phyloP scores from a whole-genome alignment of 176 grass and related monocot genomes.

The Avena eriantha region DNA sequence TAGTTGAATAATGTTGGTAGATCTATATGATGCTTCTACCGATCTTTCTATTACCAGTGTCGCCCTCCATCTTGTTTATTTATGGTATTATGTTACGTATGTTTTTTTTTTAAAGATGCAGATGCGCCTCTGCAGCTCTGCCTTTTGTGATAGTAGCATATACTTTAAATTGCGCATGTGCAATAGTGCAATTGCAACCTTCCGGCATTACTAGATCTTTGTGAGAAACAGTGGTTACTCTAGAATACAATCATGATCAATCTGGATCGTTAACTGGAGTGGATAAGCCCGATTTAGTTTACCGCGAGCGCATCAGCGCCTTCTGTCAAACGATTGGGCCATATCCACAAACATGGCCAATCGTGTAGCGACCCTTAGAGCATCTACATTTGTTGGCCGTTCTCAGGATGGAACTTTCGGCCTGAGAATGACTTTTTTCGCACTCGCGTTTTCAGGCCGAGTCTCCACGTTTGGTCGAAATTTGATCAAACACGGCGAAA shows the following conservation, averaged over 20 bases:
- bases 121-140: background rate
- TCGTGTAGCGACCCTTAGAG: too few species aligned
- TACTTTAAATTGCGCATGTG: background rate
- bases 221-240: background rate
- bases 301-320: too few species aligned
- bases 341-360: too few species aligned
- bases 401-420: too few species aligned
- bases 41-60: background rate
- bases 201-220: background rate
- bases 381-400: too few species aligned
- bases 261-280: too few species aligned
- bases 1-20: constrained; percentile 54
- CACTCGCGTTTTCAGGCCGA: too few species aligned
- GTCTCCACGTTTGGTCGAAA: too few species aligned
- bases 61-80: background rate
- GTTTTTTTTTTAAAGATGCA: background rate
- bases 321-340: too few species aligned
- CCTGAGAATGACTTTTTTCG: too few species aligned
- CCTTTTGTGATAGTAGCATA: background rate
- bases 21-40: constrained; percentile 35
- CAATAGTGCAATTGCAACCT: background rate
- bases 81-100: background rate
- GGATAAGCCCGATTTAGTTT: too few species aligned
- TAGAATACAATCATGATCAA: background rate
- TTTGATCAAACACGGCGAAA: too few species aligned